phyloP scores from a whole-genome alignment of 768 basidiomycete species.

The Gyrodon lividus region DNA sequence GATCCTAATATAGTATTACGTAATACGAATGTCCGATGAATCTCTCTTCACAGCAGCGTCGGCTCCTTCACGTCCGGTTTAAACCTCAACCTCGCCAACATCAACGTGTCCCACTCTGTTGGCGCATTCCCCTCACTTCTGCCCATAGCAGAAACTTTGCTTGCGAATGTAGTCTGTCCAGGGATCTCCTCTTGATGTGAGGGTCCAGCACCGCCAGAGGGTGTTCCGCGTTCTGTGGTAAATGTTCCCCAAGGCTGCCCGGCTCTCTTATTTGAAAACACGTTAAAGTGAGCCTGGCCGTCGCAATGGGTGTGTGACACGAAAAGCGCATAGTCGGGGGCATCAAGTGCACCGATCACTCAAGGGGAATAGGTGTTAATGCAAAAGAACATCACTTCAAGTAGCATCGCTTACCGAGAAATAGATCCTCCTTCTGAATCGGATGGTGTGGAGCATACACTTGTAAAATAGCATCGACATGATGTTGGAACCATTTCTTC shows the following conservation, averaged over 20 bases:
- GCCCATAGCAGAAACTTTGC: conserved; percentile 52
- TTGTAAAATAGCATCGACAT: conserved; percentile 62
- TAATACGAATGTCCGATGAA: no score
- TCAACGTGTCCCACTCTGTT: conserved; percentile 52
- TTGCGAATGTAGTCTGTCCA: conserved; percentile 38
- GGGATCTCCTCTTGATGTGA: conserved; percentile 44
- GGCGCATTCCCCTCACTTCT: conserved; percentile 18
- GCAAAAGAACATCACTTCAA: background rate
- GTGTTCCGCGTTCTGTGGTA: conserved; percentile 51
- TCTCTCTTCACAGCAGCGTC: conserved; percentile 41
- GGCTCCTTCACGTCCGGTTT: conserved; percentile 59
- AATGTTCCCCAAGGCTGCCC: conserved; percentile 77
- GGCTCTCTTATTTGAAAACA: conserved; percentile 47
- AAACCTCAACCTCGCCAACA: conserved; percentile 65
- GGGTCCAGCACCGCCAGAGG: conserved; percentile 43
- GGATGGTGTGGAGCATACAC: conserved; percentile 46
- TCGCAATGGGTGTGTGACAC: conserved; percentile 71
- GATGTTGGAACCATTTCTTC: conserved; percentile 70
- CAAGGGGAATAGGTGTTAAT: background rate
- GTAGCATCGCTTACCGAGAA: conserved; percentile 35
- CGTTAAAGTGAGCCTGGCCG: conserved; percentile 69
- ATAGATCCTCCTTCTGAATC: conserved; percentile 59
- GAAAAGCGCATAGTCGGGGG: conserved; percentile 71
- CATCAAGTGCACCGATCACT: conserved; percentile 71
- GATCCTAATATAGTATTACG: no score